phyloP scores from a whole-genome alignment of 208 protist genomes.

The Strigomonas galati region DNA sequence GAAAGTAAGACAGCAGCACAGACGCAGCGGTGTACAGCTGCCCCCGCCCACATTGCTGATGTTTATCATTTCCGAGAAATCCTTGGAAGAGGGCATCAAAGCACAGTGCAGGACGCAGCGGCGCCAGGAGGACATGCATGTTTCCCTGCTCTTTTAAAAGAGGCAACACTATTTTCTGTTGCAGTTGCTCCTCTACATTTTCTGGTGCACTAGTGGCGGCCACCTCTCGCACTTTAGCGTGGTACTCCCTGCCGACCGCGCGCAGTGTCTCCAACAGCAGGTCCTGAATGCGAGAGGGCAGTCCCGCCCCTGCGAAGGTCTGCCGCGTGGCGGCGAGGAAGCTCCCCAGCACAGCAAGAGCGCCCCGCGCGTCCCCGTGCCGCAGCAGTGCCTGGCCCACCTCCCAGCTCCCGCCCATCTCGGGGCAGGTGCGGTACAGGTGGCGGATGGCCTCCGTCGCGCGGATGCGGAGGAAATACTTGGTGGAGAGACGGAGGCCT shows the following conservation, averaged over 20 bases:
- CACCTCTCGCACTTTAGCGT: too few species aligned
- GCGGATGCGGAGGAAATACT: conserved; percentile 45
- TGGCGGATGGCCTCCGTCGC: conserved; percentile 31
- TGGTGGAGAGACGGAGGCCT: conserved; percentile 56
- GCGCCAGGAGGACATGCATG: too few species aligned
- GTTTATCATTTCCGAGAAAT: too few species aligned
- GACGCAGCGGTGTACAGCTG: too few species aligned
- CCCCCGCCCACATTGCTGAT: too few species aligned
- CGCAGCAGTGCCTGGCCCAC: conserved; percentile 45
- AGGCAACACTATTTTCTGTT: too few species aligned
- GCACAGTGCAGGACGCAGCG: too few species aligned
- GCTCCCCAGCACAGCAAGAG: conserved; percentile 34
- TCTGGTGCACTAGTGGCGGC: too few species aligned
- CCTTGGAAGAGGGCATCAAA: too few species aligned
- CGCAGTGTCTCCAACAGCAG: background rate
- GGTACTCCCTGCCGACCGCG: background rate
- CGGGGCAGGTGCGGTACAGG: conserved; percentile 37
- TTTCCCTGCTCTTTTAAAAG: too few species aligned
- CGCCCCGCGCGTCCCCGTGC: conserved; percentile 34
- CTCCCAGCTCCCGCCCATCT: conserved; percentile 68
- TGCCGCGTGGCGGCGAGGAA: conserved; percentile 27
- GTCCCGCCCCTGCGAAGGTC: background rate
- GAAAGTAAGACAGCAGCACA: too few species aligned
- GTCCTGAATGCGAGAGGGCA: background rate
- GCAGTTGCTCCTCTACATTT: too few species aligned